Percentiles rank a stretch among this genome's conserved stretches.
phyloP scores from a whole-genome alignment of 139 green algal species.

The Nannochloris sp. region DNA sequence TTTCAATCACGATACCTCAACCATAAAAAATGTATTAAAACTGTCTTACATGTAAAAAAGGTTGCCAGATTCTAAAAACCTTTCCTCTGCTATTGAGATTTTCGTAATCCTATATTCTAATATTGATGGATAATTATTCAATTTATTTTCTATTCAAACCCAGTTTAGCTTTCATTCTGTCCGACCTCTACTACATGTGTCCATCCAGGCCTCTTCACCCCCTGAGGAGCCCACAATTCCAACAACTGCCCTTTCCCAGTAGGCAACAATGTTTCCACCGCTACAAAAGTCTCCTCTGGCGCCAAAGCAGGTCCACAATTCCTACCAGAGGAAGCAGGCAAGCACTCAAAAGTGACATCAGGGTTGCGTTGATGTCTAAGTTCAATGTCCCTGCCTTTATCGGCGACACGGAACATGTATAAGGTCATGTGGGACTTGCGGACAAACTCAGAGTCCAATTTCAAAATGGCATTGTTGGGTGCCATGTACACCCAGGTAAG shows the following conservation, averaged over 20 bases:
- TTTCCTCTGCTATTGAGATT: not conserved
- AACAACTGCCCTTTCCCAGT: slow-evolving; percentile 48
- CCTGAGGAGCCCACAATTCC: slow-evolving; percentile 50
- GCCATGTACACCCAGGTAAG: slow-evolving; percentile 82
- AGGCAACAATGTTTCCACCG: slow-evolving; percentile 80
- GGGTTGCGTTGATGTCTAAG: slow-evolving; percentile 85
- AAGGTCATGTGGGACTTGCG: slow-evolving; percentile 70
- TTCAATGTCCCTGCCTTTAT: slow-evolving; percentile 75
- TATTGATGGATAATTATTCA: not conserved
- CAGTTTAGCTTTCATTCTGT: not conserved
- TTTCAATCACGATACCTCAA: not conserved
- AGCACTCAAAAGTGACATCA: slow-evolving; percentile 80
- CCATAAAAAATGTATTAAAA: not conserved
- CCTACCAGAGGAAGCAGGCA: not conserved
- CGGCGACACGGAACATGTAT: slow-evolving; percentile 70
- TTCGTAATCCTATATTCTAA: not conserved
- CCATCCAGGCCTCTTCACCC: slow-evolving; percentile 42
- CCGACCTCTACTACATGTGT: slow-evolving; percentile 32
- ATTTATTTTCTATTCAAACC: not conserved
- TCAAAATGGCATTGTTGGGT: slow-evolving; percentile 59
- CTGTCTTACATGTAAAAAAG: not conserved
- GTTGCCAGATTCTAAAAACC: too few species aligned
- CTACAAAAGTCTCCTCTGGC: slow-evolving; percentile 50
- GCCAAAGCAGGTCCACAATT: slow-evolving; percentile 1
- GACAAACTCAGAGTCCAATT: slow-evolving; percentile 25